Conservation (phyloP, 306 rosid genomes). For the Gastrolobium bilobum region DNA sequence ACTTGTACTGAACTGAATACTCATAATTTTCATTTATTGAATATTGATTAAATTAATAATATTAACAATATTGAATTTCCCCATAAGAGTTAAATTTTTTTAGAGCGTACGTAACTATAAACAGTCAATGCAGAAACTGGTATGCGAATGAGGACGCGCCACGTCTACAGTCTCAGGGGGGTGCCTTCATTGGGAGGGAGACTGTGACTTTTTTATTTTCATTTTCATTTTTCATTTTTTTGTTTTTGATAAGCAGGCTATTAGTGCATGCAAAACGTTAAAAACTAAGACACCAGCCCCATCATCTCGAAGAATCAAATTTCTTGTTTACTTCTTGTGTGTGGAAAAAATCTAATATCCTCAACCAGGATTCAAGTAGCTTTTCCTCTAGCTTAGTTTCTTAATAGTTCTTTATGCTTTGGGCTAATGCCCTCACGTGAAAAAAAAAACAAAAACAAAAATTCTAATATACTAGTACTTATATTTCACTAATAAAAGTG, state of each 20-base stretch:
- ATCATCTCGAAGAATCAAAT: not conserved
- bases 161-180: slow-evolving; percentile 33
- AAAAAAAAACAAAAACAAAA: no score
- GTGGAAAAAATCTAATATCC: no score
- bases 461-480: no score
- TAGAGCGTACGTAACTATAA: not conserved
- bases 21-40: no score
- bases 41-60: not conserved
- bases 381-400: no score
- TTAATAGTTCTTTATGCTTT: no score
- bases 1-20: not conserved
- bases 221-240: no score
- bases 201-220: slow-evolving; percentile 25
- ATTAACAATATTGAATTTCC: not conserved
- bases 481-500: no score
- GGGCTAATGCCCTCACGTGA: no score
- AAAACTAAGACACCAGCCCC: slow-evolving; percentile 7
- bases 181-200: slow-evolving; percentile 31
- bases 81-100: not conserved
- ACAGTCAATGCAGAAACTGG: not conserved
- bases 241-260: not conserved
- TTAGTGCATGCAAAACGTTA: not conserved
- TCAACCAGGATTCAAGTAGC: no score
- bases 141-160: slow-evolving; percentile 37
- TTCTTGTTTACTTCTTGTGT: not conserved